phyloP scores from a whole-genome alignment of 305 asterid species.

The Rubia tinctorum region DNA sequence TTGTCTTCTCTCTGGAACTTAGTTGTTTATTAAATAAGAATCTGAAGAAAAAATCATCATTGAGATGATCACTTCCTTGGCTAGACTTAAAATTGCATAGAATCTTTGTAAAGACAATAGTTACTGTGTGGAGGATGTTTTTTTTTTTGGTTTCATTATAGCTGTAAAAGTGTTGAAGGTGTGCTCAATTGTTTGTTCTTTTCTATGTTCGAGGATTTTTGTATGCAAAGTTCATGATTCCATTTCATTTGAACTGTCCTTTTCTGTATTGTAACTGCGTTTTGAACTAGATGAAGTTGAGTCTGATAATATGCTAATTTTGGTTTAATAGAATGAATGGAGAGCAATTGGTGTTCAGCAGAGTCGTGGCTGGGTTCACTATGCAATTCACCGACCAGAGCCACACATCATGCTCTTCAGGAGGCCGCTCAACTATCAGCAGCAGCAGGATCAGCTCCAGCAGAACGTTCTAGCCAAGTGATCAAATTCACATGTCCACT shows the following conservation, averaged over 20 bases:
- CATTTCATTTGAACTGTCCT: not conserved
- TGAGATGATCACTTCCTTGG: not conserved
- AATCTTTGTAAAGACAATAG: not conserved
- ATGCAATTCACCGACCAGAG: conserved; percentile 93
- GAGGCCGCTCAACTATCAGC: conserved; percentile 92
- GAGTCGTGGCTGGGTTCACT: conserved; percentile 98
- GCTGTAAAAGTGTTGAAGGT: not conserved
- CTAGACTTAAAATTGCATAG: not conserved
- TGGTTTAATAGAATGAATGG: conserved; percentile 65
- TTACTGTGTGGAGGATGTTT: not conserved
- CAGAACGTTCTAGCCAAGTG: conserved; percentile 53
- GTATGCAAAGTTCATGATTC: not conserved
- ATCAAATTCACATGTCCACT: conserved; percentile 11
- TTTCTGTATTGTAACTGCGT: not conserved
- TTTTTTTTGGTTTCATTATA: too few relatives aligned
- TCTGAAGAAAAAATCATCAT: not conserved
- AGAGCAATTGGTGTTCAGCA: conserved; percentile 94
- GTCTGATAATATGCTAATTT: not conserved
- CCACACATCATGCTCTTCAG: conserved; percentile 97
- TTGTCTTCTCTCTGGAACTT: too few relatives aligned
- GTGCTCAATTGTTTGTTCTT: not conserved
- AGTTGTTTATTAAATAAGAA: too few relatives aligned
- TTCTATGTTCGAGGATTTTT: not conserved
- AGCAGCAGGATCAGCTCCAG: conserved; percentile 74
- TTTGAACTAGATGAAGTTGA: not conserved